Conservation (phyloP, 1,284 basidiomycete genomes). For the Anthracocystis setariae region DNA sequence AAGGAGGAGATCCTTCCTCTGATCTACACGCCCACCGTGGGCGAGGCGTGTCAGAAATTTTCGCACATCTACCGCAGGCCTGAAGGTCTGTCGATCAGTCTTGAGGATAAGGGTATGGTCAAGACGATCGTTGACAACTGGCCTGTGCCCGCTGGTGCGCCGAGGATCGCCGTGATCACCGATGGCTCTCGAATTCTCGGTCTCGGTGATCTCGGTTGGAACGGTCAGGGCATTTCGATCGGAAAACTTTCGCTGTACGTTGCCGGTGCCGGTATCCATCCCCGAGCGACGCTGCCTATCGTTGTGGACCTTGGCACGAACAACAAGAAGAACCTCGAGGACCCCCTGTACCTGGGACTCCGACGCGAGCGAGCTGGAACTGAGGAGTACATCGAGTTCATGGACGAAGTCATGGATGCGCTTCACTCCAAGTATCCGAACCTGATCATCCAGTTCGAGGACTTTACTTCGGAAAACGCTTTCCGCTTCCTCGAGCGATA, state of each 20-base stretch:
- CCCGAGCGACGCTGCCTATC: constrained; percentile 85
- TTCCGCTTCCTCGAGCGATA: constrained; percentile 65
- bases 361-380: constrained; percentile 65
- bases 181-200: constrained; percentile 94
- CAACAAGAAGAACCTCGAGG: constrained; percentile 81
- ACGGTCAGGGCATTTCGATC: constrained; percentile 85
- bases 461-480: constrained; percentile 66
- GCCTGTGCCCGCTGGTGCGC: constrained; percentile 72
- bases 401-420: constrained; percentile 92
- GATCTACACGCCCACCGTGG: constrained; percentile 90
- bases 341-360: constrained; percentile 89
- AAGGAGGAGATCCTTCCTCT: constrained; percentile 75
- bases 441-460: constrained; percentile 84
- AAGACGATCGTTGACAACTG: constrained; percentile 78
- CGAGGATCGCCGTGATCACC: constrained; percentile 69
- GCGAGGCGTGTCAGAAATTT: constrained; percentile 83
- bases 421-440: constrained; percentile 74
- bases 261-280: constrained; percentile 87
- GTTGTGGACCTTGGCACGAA: constrained; percentile 79
- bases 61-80: constrained; percentile 80
- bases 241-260: constrained; percentile 93
- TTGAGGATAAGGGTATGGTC: constrained; percentile 80
- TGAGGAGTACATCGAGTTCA: constrained; percentile 73
- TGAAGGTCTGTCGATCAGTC: constrained; percentile 71
- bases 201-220: constrained; percentile 80